Percentiles rank a stretch among this genome's conserved stretches.
Evolutionary conservation across 2,329 filamentous ascomycete species (phyloP).

Genomic region (Neopestalotiopsis clavispora): DNA sequence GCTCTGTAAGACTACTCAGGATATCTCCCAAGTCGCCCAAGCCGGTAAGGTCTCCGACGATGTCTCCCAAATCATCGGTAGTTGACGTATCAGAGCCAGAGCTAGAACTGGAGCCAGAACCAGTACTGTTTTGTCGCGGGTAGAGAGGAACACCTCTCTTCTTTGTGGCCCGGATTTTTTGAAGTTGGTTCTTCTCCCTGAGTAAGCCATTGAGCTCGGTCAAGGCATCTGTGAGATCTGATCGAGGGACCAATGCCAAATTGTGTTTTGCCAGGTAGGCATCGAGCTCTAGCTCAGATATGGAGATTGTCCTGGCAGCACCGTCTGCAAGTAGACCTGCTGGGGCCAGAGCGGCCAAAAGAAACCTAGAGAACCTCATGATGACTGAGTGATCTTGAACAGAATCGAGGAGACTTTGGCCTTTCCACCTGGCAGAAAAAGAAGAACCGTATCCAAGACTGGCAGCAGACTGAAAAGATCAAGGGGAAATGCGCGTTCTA

Average conservation of each 20-base stretch:
- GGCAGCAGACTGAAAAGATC: background rate
- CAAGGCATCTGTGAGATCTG: constrained; percentile 49
- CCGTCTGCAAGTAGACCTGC: constrained; percentile 36
- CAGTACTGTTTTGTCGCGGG: constrained; percentile 30
- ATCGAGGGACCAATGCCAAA: constrained; percentile 48
- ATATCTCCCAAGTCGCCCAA: constrained; percentile 33
- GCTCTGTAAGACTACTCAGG: constrained; percentile 27
- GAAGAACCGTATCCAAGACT: background rate
- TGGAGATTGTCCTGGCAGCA: constrained; percentile 29
- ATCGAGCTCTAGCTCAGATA: constrained; percentile 43
- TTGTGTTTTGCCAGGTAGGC: constrained; percentile 48
- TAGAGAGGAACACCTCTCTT: constrained; percentile 26
- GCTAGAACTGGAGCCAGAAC: constrained; percentile 23
- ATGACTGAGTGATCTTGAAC: constrained; percentile 22
- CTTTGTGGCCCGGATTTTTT: background rate
- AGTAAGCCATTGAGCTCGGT: constrained; percentile 47
- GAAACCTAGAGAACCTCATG: constrained; percentile 43
- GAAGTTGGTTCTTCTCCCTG: constrained; percentile 36
- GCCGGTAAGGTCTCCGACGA: constrained; percentile 21
- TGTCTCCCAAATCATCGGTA: constrained; percentile 24
- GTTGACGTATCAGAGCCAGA: constrained; percentile 16
- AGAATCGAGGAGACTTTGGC: background rate
- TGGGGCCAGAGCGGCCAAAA: constrained; percentile 40
- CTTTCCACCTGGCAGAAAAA: background rate
- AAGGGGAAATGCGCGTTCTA: background rate